Conservation (phyloP, 1,139 yeast genomes). For the Suhomyces atakaporum region DNA sequence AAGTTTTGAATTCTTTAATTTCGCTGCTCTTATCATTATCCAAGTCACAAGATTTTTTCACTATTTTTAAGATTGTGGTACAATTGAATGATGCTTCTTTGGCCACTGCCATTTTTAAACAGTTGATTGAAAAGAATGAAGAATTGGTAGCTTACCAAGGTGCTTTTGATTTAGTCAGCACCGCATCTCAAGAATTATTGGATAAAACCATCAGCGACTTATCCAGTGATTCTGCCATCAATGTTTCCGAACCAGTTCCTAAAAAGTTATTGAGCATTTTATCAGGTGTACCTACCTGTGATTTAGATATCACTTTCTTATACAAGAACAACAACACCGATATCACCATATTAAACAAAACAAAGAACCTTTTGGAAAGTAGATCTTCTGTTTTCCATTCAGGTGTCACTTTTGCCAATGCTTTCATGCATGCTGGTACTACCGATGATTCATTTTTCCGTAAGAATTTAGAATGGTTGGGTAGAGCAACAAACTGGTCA, state of each 20-base stretch:
- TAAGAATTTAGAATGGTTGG: slow-evolving; percentile 91
- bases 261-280: slow-evolving; percentile 64
- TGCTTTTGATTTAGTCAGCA: slow-evolving; percentile 89
- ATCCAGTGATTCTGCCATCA: slow-evolving; percentile 43
- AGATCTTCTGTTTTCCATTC: slow-evolving; percentile 93
- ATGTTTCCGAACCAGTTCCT: slow-evolving; percentile 29
- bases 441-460: slow-evolving; percentile 93
- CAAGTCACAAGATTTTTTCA: slow-evolving; percentile 73
- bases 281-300: slow-evolving; percentile 94
- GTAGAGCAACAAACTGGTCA: slow-evolving; percentile 97
- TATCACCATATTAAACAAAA: slow-evolving; percentile 73
- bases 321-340: slow-evolving; percentile 89
- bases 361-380: slow-evolving; percentile 83
- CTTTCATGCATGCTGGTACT: slow-evolving; percentile 95
- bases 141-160: slow-evolving; percentile 80
- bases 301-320: slow-evolving; percentile 84
- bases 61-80: slow-evolving; percentile 82
- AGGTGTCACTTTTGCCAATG: slow-evolving; percentile 93
- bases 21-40: slow-evolving; percentile 57
- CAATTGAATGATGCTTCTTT: slow-evolving; percentile 76
- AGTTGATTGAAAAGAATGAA: slow-evolving; percentile 46
- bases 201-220: slow-evolving; percentile 57
- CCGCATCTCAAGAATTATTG: slow-evolving; percentile 91
- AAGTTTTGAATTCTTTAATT: slow-evolving; percentile 65
- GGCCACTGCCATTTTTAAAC: slow-evolving; percentile 68